Base-by-base conservation (phyloP, 78 protist species). In the Dictyostelium capitatum region DNA sequence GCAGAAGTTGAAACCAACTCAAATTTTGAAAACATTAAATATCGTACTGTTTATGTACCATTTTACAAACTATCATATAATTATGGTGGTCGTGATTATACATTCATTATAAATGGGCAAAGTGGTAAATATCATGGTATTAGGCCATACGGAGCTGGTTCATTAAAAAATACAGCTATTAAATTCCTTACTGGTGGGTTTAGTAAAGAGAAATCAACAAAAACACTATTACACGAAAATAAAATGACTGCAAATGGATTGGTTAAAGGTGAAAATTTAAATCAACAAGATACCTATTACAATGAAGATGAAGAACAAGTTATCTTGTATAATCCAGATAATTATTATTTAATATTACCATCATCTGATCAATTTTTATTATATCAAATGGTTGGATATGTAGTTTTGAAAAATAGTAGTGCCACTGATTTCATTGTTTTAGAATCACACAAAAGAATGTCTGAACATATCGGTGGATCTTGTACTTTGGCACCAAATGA, bases 61-160 rank as follows among this genome's bases (percentile, higher is more conserved):
- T 53, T 89, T 48, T 87, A 87, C 2, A 75, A 78, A 28, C 23
- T 79, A 30, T 65, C n/a, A 46, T 89, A 89, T 53, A 19, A n/a
- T 28, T 79, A 69, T 79, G 56, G 78, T 17, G 67, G 67, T 41
- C 32, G 48, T 9, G 43, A 78, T 23, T 89, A 89, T 54, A 46
- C 20, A 28, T 89, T 78, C 54, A 28, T 89, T 11, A 69, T 89
- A 32, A 89, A 89, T 79, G 94, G 94, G n/a, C 94, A 89, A 69
- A 89, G 53, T 69, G 94, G 85, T 41, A 65, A 51, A 12, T 9
- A 43, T 28, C 78, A 56, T 69, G 84, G 84, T 17, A 37, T 43
- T 32, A 78, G 94, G 65, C 94, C 94, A 5, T 89, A 78, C 43
- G 94, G 94, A 47, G 65, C 70, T 7, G 94, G 94, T 25, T 80